These are phyloP conservation scores for Chrysanthemum seticuspe DNA, from an alignment of 129 eudicot genomes.

Conservation along the genomic window DNA sequence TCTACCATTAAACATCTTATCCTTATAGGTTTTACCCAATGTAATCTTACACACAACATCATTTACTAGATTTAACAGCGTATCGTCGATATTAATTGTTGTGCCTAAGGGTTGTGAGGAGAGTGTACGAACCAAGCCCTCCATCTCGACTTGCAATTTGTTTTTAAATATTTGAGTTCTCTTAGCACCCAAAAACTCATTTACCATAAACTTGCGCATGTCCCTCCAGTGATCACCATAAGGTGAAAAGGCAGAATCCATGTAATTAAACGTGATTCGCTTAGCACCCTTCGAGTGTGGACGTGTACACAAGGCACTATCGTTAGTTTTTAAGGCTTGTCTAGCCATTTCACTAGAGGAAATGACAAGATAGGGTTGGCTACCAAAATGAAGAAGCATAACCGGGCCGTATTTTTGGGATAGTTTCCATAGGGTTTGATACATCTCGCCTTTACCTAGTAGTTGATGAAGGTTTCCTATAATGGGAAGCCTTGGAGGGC, in stretches of 20 bases:
- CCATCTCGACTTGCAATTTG: background rate
- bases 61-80: background rate
- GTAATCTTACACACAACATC: background rate
- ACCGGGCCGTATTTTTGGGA: conserved; percentile 6
- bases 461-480: conserved; percentile 17
- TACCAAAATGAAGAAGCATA: conserved; percentile 16
- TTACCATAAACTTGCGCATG: background rate
- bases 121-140: background rate
- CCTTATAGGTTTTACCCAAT: background rate
- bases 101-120: background rate
- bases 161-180: background rate
- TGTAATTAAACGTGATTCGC: background rate
- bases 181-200: background rate
- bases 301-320: background rate
- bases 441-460: background rate
- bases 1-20: background rate
- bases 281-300: background rate
- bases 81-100: background rate
- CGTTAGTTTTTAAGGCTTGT: conserved; percentile 1
- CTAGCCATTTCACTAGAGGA: background rate
- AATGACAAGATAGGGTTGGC: background rate
- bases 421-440: background rate
- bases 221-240: background rate
- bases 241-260: background rate
- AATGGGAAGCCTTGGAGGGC: conserved; percentile 2